These are phyloP conservation scores for Uronychia setigera DNA, from an alignment of 73 alveolate species.

Conservation along the genomic window DNA sequence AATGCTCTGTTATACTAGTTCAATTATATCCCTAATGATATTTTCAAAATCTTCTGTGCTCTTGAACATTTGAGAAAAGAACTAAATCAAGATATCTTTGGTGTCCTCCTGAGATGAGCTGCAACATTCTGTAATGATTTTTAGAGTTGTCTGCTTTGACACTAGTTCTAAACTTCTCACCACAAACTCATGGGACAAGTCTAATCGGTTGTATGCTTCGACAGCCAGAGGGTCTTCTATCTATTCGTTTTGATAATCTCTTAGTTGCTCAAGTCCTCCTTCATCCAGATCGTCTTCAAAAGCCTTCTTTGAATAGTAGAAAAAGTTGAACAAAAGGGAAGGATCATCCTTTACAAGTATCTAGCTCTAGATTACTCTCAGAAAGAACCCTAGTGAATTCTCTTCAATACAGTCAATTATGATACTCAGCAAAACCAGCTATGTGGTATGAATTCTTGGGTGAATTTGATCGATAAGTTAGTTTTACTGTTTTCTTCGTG, in stretches of 20 bases:
- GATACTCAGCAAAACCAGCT: not conserved
- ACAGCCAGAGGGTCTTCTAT: not conserved
- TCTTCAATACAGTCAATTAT: no score
- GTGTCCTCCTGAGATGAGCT: no score
- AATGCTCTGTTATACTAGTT: not conserved
- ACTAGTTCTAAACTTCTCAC: not conserved
- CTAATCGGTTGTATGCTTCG: not conserved
- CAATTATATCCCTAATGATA: not conserved
- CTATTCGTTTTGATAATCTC: not conserved
- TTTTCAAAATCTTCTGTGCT: not conserved
- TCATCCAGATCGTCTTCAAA: not conserved
- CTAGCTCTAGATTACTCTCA: not conserved
- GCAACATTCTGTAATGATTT: not conserved
- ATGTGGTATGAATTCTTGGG: not conserved
- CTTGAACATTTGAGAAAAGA: not conserved
- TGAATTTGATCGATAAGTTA: not conserved
- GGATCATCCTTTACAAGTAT: not conserved
- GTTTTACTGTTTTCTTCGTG: no score
- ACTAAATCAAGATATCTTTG: no score
- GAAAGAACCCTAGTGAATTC: not conserved
- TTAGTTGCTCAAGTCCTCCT: not conserved
- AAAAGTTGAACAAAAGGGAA: not conserved
- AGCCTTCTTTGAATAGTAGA: not conserved
- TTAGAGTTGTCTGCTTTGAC: not conserved
- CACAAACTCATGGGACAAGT: not conserved